A percentile compares a stretch with the other conserved stretches of the same genome.
phyloP scores from a whole-genome alignment of 495 filamentous ascomycete genomes.

The Daldinia childiae region DNA sequence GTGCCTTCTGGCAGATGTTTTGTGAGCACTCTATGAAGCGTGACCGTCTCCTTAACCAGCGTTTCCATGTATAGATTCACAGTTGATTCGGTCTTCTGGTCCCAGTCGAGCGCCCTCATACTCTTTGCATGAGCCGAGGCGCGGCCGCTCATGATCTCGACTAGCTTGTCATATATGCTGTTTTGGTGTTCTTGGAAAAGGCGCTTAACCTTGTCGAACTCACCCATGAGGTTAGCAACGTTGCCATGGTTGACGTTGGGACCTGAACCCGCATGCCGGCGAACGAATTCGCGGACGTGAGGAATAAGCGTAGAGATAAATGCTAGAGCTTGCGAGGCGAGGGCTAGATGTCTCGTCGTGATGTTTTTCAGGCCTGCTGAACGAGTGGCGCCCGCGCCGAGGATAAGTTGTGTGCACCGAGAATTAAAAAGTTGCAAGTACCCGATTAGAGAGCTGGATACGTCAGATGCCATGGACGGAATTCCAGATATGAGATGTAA shows the following conservation, averaged over 20 bases:
- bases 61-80: slow-evolving; percentile 88
- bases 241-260: slow-evolving; percentile 58
- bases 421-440: slow-evolving; percentile 94
- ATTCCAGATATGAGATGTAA: slow-evolving; percentile 83
- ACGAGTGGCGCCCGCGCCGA: slow-evolving; percentile 89
- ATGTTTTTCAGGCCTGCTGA: slow-evolving; percentile 97
- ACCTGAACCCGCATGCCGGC: slow-evolving; percentile 74
- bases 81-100: slow-evolving; percentile 53
- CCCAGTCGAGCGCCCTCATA: slow-evolving; percentile 82
- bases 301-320: slow-evolving; percentile 90
- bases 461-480: slow-evolving; percentile 85
- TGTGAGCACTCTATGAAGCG: slow-evolving; percentile 84
- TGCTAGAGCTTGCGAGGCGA: slow-evolving; percentile 88
- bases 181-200: slow-evolving; percentile 92
- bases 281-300: slow-evolving; percentile 88
- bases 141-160: slow-evolving; percentile 92
- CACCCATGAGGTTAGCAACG: slow-evolving; percentile 69
- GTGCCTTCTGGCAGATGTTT: slow-evolving; percentile 84
- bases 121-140: slow-evolving; percentile 74
- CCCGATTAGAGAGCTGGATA: slow-evolving; percentile 69
- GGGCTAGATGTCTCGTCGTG: slow-evolving; percentile 92
- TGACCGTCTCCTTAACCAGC: slow-evolving; percentile 86
- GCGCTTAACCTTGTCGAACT: slow-evolving; percentile 93
- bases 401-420: slow-evolving; percentile 89
- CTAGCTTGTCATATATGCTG: slow-evolving; percentile 92